A percentile compares a stretch with the other conserved stretches of the same genome.
Conservation (phyloP, 2,329 filamentous ascomycete genomes). For the Alternaria brassicae region DNA sequence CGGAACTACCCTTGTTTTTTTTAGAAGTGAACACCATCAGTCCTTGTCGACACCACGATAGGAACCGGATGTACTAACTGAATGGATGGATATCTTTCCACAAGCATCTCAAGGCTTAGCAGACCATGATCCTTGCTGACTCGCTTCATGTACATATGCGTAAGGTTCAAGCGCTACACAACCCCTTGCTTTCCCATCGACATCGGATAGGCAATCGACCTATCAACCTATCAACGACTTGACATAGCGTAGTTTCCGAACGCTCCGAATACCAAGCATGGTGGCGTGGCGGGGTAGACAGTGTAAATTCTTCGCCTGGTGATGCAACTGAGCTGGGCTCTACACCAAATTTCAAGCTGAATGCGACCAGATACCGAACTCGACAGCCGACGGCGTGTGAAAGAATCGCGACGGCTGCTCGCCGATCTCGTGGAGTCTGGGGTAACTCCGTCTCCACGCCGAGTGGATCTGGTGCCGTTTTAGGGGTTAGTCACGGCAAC, state of each 20-base stretch:
- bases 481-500: constrained; percentile 6
- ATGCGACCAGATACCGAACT: constrained; percentile 16
- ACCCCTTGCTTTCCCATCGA: not conserved
- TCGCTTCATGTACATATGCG: not conserved
- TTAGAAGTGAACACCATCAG: not conserved
- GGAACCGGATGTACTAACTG: not conserved
- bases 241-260: not conserved
- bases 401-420: constrained; percentile 12
- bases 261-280: constrained; percentile 3
- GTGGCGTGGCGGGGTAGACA: constrained; percentile 13
- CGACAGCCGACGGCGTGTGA: constrained; percentile 12
- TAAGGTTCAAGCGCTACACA: not conserved
- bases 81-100: not conserved
- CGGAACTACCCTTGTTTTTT: not conserved
- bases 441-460: constrained; percentile 11
- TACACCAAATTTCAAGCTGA: not conserved
- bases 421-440: constrained; percentile 15
- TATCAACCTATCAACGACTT: constrained; percentile 2
- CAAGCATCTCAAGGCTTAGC: not conserved
- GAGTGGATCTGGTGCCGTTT: constrained; percentile 9
- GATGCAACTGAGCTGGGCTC: not conserved
- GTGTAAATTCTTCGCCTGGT: not conserved
- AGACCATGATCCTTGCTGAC: not conserved
- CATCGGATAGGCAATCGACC: not conserved
- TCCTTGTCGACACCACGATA: not conserved